A percentile compares a stretch with the other conserved stretches of the same genome.
phyloP scores from a whole-genome alignment of 202 grass and related monocot genomes.

The Elaeis oleifera region DNA sequence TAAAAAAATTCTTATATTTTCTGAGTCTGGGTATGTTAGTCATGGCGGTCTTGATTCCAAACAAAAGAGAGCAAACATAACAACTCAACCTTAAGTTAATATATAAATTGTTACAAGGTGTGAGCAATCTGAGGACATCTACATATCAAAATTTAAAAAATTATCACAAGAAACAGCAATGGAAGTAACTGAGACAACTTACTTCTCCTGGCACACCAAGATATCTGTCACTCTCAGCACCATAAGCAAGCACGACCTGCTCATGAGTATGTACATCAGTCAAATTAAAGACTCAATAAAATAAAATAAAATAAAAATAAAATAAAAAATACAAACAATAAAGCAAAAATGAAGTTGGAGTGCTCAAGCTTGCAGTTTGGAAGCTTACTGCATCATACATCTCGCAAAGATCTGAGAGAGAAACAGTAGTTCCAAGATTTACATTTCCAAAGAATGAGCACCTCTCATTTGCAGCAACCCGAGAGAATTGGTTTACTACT shows the following conservation, averaged over 20 bases:
- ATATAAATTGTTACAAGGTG: no score
- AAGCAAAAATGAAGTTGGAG: background rate
- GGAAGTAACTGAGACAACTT: constrained; percentile 2
- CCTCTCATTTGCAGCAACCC: constrained; percentile 55
- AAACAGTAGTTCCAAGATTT: constrained; percentile 56
- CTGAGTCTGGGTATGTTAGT: no score
- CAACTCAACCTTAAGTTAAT: no score
- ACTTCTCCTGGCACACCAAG: constrained; percentile 76
- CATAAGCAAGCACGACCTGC: constrained; percentile 97
- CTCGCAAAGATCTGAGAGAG: constrained; percentile 49
- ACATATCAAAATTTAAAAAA: no score
- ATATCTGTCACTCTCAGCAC: constrained; percentile 87
- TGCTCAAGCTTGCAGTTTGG: constrained; percentile 1
- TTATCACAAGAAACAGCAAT: constrained; percentile 2
- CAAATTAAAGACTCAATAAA: background rate
- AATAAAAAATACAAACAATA: background rate
- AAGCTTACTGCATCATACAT: constrained; percentile 66
- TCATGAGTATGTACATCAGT: no score
- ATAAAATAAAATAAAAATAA: constrained; percentile 1
- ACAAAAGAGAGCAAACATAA: no score
- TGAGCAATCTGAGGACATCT: no score
- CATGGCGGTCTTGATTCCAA: no score
- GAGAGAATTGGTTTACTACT: constrained; percentile 98
- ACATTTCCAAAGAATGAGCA: constrained; percentile 93
- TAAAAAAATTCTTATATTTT: no score